Evolutionary conservation across 768 basidiomycete species (phyloP), one percentile per base, ranked within the genome.

Genomic region (Phanerodontia chrysosporium): DNA sequence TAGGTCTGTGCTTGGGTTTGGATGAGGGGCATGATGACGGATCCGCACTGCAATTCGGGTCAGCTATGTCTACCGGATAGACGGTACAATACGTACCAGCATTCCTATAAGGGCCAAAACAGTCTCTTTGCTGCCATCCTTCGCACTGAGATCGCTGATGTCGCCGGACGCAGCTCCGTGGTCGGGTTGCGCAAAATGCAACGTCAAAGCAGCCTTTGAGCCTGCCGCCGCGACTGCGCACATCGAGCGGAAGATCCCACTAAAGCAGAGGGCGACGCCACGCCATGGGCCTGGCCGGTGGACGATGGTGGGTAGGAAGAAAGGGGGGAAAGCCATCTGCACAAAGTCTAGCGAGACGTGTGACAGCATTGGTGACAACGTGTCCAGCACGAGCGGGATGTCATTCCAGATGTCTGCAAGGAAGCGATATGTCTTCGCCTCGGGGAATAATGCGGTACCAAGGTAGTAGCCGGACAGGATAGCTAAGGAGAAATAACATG

Each of bases 51-150:
- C 6, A 48, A 57, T 21, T 42, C 66, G 27, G 63, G 30, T 39
- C 14, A 42, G 39, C 16, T 12, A 42, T 18, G 18, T 18, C 39
- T 18, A 10, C 6, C n/a, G 3, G 8, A 35, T 1, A 49, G 4
- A 25, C 9, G 14, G 29, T 14, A 14, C 29, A n/a, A 21, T 16
- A 64, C 83, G 66, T 57, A 87, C 87, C 68, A 89, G 65, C 81
- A 87, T 84, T 21, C 87, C 87, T 1, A 84, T 64, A 29, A 89
- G 78, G 1, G 83, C 83, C 2, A 90, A 72, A 0, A 88, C 82
- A 0, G 87, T 89, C 70, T 89, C 86, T 61, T 85, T 85, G 68
- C 86, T 88, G 0, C 83, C 78, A 59, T 86, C 86, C 66, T 90
- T 90, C 1, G 86, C 87, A 58, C 83, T 87, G 44, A 89, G 72